Base-by-base conservation (phyloP, 371 early-diverging fungal genomes). In the Actinomucor elegans region DNA sequence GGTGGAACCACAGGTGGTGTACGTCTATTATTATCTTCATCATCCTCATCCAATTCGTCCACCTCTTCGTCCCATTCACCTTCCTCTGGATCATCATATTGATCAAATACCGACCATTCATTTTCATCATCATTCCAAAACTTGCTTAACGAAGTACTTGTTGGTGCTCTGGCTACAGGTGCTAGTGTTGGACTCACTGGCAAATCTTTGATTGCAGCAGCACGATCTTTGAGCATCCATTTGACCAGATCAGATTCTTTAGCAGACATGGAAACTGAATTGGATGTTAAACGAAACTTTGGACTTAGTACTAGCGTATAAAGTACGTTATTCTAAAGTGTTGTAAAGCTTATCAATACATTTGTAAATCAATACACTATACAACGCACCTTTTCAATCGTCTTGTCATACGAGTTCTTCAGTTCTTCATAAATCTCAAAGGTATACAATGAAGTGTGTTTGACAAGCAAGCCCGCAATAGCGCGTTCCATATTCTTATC, bases 291-390 rank as follows among this genome's bases (percentile, higher is more conserved):
- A 21, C 52, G 60, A 24, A 68, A 68, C 11, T 36, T 45, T 11
- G 52, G 36, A 51, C 57, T 57, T 15, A 66, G 15, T 3, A 69
- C 64, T 10, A 72, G 52, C 21, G 61, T 47, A 44, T 64, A 61
- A 11, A 72, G 20, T 1, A 72, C 12, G 11, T 37, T 38, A 31
- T 59, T 53, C 61, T 65, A 7, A 4, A n/a, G 29, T n/a, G 11
- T 26, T 28, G 14, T 11, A 23, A 10, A 12, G 20, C n/a, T n/a
- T n/a, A n/a, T n/a, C n/a, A n/a, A n/a, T n/a, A n/a, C n/a, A n/a
- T n/a, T n/a, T n/a, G n/a, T n/a, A n/a, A n/a, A 10, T 32, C 2
- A 10, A 15, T 14, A 12, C 9, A 17, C 14, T 28, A 14, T 27
- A 21, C 3, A 1, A 42, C 15, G 15, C 37, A 54, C 53, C 48